Conservation (phyloP, 2,329 filamentous ascomycete genomes). For the Graphilbum fragrans region DNA sequence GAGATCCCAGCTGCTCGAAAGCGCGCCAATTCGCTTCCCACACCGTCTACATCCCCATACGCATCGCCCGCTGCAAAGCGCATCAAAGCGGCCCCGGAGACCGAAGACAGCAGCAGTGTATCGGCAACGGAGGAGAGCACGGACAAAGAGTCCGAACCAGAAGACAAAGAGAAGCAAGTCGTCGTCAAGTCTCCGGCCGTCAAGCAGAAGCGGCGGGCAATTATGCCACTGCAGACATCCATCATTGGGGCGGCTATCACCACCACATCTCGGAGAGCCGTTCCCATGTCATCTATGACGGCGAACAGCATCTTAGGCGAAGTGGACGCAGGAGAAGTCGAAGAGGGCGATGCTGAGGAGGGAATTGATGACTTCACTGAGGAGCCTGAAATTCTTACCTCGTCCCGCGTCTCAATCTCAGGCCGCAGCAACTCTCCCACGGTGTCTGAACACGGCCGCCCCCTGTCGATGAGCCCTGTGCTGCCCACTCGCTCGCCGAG, state of each 20-base stretch:
- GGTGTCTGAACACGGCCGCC: slow-evolving; percentile 32
- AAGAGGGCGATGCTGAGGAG: slow-evolving; percentile 38
- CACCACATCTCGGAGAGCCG: not conserved
- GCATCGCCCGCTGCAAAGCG: slow-evolving; percentile 9
- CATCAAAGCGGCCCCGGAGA: not conserved
- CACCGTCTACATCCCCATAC: slow-evolving; percentile 18
- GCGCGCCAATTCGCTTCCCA: slow-evolving; percentile 38
- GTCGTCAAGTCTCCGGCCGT: not conserved
- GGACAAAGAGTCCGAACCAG: not conserved
- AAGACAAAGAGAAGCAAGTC: slow-evolving; percentile 1
- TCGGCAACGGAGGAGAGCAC: not conserved
- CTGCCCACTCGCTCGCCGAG: slow-evolving; percentile 32
- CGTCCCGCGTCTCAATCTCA: slow-evolving; percentile 41
- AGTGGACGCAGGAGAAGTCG: slow-evolving; percentile 17
- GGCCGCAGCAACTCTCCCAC: slow-evolving; percentile 36
- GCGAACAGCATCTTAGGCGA: slow-evolving; percentile 1
- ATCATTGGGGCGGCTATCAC: slow-evolving; percentile 8
- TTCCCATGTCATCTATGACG: not conserved
- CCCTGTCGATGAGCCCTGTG: slow-evolving; percentile 22
- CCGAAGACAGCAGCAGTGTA: not conserved
- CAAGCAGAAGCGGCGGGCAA: not conserved
- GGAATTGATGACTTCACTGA: slow-evolving; percentile 42
- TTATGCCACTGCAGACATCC: not conserved
- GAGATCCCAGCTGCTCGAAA: slow-evolving; percentile 18
- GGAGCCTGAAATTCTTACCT: slow-evolving; percentile 45